Conservation (phyloP, 148 eudicot genomes). For the Vaccinium darrowii region DNA sequence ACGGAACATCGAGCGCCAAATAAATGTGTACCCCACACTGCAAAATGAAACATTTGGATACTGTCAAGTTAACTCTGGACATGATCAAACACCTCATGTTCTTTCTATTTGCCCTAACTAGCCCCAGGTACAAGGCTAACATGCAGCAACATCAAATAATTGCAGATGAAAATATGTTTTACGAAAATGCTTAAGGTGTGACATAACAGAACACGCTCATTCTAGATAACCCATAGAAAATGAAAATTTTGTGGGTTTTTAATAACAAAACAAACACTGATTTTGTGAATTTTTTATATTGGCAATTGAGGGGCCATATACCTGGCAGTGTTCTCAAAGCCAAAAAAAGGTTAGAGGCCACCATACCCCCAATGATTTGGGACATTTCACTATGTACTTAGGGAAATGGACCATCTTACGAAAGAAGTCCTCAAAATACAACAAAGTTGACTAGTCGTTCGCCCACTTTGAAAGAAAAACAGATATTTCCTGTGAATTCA, state of each 20-base stretch:
- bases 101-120: neutral
- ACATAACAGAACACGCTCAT: neutral
- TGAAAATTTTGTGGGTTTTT: neutral
- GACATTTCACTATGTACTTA: too few species aligned
- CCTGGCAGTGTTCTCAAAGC: neutral
- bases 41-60: neutral
- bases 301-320: neutral
- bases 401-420: too few species aligned
- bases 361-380: too few species aligned
- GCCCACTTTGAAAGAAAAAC: too few species aligned
- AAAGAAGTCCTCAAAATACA: too few species aligned
- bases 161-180: neutral
- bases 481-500: too few species aligned
- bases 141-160: neutral
- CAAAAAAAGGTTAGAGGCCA: neutral
- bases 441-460: too few species aligned
- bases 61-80: neutral
- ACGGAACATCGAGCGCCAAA: neutral
- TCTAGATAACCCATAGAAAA: neutral
- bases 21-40: constrained; percentile 1
- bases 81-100: neutral
- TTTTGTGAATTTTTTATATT: neutral
- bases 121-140: neutral
- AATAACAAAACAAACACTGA: neutral
- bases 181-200: neutral